Evolutionary conservation across 257 asterid species (phyloP).

Genomic region (Fraxinus cuspidata): DNA sequence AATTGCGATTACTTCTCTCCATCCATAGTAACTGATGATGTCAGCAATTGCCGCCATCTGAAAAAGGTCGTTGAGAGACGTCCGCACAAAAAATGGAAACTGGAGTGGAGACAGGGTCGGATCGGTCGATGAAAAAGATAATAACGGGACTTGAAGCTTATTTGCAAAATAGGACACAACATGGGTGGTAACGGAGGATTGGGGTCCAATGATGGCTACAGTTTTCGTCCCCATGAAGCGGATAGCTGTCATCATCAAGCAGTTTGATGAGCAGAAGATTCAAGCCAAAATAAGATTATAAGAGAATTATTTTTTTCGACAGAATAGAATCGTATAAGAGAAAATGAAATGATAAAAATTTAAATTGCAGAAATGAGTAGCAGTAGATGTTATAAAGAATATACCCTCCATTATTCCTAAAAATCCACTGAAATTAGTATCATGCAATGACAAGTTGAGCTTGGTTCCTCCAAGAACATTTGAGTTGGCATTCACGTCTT

Average conservation of each 20-base stretch:
- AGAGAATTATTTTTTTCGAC: background rate
- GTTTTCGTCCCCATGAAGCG: constrained; percentile 54
- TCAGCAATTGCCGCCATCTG: constrained; percentile 70
- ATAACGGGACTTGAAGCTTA: constrained; percentile 58
- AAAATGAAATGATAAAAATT: background rate
- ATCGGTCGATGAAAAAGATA: constrained; percentile 64
- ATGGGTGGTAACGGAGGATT: constrained; percentile 52
- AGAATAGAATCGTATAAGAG: background rate
- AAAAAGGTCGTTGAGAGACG: constrained; percentile 52
- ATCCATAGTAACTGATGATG: constrained; percentile 43
- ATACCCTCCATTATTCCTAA: constrained; percentile 51
- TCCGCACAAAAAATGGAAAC: constrained; percentile 64
- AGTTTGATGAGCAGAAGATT: background rate
- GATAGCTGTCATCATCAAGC: constrained; percentile 36
- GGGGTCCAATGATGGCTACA: constrained; percentile 68
- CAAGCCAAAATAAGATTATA: background rate
- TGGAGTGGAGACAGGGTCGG: constrained; percentile 60
- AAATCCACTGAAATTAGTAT: constrained; percentile 53
- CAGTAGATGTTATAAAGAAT: background rate
- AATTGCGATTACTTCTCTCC: constrained; percentile 54
- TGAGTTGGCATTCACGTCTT: constrained; percentile 51
- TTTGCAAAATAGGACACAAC: constrained; percentile 46
- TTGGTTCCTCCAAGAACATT: constrained; percentile 44
- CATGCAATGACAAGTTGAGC: constrained; percentile 33
- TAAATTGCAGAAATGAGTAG: background rate